Base-by-base conservation (phyloP, 129 eudicot species). In the Sambucus nigra region DNA sequence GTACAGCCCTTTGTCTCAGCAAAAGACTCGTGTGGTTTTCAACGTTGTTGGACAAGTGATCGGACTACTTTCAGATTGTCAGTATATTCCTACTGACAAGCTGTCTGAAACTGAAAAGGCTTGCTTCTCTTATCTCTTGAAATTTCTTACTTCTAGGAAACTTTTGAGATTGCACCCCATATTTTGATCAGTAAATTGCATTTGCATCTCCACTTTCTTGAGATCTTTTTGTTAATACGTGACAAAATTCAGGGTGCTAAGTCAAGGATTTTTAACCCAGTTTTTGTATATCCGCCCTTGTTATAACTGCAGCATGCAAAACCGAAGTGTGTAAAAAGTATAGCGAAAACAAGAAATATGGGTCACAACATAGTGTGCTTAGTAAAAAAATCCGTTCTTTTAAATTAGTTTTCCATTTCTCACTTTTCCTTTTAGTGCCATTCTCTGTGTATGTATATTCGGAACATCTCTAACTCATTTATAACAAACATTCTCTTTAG, bases 31-130 rank as follows among this genome's bases (percentile, higher is more conserved):
- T 50, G 95, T 88, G 23, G 93, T 75, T 57, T 88, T 88, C 60
- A 84, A 78, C 51, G 75, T 71, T 58, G 98, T 85, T 20, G 95
- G 98, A 55, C 88, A 79, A 67, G 68, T 81, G 47, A 73, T 60
- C 47, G 98, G 95, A 26, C 55, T 81, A 62, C 61, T 85, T 60
- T 69, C 77, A 41, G 73, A 91, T 32, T 59, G 70, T 72, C 85
- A 71, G 53, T 82, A 73, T 33, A 14, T 71, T 53, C 72, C 70
- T 61, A 38, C 53, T 21, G 82, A 79, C 47, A 61, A 76, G 57
- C 79, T 91, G 13, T 72, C 95, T 25, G 86, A 81, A 58, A 12
- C 51, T 25, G 86, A 91, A 57, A 79, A 59, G 94, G 95, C 72
- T 40, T 19, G 68, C 35, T 63, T 47, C 13, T 25, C 22, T n/a